Evolutionary conservation across 1,139 yeast genomes (phyloP).

Genomic region (Pichia sp.): DNA sequence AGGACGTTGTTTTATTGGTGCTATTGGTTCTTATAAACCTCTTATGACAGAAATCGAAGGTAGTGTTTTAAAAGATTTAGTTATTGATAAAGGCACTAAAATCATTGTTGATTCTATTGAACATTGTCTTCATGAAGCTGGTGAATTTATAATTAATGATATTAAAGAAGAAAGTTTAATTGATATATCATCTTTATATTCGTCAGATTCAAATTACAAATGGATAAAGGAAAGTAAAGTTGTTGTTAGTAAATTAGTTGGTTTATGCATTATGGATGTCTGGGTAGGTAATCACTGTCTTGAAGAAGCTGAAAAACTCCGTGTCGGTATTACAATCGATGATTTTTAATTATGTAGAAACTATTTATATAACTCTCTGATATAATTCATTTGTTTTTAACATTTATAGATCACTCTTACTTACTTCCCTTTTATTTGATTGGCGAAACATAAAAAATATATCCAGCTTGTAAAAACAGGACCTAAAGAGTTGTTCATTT

Average conservation of each 20-base stretch:
- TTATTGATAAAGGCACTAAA: slow-evolving; percentile 31
- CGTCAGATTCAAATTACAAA: slow-evolving; percentile 6
- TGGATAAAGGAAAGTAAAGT: slow-evolving; percentile 27
- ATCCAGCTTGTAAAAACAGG: too few relatives aligned
- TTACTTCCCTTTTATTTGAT: too few relatives aligned
- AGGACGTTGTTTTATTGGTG: slow-evolving; percentile 43
- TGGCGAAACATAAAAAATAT: too few relatives aligned
- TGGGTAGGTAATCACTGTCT: slow-evolving; percentile 36
- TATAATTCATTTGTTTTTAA: too few relatives aligned
- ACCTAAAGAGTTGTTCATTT: too few relatives aligned
- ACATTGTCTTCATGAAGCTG: slow-evolving; percentile 56
- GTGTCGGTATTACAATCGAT: slow-evolving; percentile 28
- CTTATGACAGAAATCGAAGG: slow-evolving; percentile 61
- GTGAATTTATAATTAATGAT: slow-evolving; percentile 49
- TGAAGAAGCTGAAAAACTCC: slow-evolving; percentile 20
- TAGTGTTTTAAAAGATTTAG: slow-evolving; percentile 31
- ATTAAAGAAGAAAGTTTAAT: slow-evolving; percentile 35
- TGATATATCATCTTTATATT: slow-evolving; percentile 39
- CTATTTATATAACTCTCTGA: too few relatives aligned
- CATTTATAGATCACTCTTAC: too few relatives aligned
- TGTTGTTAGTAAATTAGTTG: slow-evolving; percentile 49
- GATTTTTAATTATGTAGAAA: slow-evolving; percentile 18
- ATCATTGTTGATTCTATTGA: slow-evolving; percentile 56
- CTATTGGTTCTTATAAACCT: slow-evolving; percentile 67
- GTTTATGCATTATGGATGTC: slow-evolving; percentile 57